Conservation (phyloP, 495 filamentous ascomycete species). For the Aspergillus wentii region DNA sequence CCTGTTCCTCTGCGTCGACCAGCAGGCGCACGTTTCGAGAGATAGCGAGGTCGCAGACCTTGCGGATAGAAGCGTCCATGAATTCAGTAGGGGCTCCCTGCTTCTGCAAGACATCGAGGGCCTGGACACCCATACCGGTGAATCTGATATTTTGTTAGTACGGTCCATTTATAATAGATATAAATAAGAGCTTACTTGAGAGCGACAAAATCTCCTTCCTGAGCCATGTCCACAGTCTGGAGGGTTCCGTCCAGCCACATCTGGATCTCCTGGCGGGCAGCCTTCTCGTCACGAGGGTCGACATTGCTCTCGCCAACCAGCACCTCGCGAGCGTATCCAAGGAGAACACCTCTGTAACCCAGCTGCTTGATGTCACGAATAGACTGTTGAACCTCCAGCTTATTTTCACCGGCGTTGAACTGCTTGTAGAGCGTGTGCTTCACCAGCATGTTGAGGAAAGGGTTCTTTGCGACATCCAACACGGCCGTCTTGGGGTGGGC, state of each 20-base stretch:
- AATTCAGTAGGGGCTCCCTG: conserved; percentile 52
- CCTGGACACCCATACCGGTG: conserved; percentile 82
- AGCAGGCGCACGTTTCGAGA: conserved; percentile 69
- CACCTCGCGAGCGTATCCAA: conserved; percentile 46
- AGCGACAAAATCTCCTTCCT: conserved; percentile 77
- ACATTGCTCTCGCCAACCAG: conserved; percentile 33
- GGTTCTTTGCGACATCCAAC: conserved; percentile 42
- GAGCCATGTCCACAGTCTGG: conserved; percentile 69
- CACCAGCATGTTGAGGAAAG: conserved; percentile 36
- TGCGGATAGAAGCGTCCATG: conserved; percentile 64
- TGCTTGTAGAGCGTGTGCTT: conserved; percentile 48
- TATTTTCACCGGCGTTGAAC: conserved; percentile 48
- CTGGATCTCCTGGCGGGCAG: conserved; percentile 54
- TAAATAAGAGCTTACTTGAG: conserved; percentile 56
- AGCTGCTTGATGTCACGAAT: conserved; percentile 39
- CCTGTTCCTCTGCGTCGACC: conserved; percentile 84
- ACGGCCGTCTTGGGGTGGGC: conserved; percentile 59
- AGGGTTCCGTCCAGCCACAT: conserved; percentile 72
- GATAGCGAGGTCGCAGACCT: conserved; percentile 72
- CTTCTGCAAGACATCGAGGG: conserved; percentile 57
- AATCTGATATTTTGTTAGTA: conserved; percentile 43
- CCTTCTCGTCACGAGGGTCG: conserved; percentile 26
- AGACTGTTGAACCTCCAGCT: conserved; percentile 37
- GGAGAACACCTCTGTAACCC: conserved; percentile 42
- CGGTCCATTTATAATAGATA: neutral